These are phyloP conservation scores for Penicillium desertorum DNA, from an alignment of 495 filamentous ascomycete species.

Conservation along the genomic window DNA sequence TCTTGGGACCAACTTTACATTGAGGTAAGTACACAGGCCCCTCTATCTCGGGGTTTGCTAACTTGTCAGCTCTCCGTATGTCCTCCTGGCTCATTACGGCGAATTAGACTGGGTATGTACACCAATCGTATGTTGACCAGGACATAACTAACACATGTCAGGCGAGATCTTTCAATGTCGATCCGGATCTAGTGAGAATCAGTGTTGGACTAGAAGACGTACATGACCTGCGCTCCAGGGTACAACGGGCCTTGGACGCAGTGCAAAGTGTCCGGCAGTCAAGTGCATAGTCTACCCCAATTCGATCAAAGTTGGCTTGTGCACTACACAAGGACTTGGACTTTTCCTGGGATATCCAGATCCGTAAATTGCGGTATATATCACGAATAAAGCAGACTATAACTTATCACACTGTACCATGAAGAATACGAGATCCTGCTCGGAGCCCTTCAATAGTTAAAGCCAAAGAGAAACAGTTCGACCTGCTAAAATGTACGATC, in stretches of 20 bases:
- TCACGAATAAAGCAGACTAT: constrained; percentile 7
- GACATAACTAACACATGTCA: constrained; percentile 22
- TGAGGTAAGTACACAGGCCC: constrained; percentile 49
- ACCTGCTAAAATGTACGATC: constrained; percentile 30
- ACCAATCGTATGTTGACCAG: neutral
- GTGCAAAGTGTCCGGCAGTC: constrained; percentile 29
- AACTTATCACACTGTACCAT: constrained; percentile 9
- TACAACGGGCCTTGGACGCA: constrained; percentile 51
- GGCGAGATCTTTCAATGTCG: constrained; percentile 77
- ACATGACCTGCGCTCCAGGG: constrained; percentile 52
- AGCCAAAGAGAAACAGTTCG: neutral
- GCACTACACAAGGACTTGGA: neutral
- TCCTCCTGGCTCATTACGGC: constrained; percentile 84
- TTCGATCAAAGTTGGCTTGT: constrained; percentile 8
- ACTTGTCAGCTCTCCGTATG: constrained; percentile 70
- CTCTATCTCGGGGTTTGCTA: neutral
- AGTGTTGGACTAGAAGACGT: constrained; percentile 89
- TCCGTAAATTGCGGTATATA: constrained; percentile 20
- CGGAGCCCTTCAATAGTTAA: neutral
- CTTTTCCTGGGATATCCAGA: constrained; percentile 18
- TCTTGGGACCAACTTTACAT: constrained; percentile 93
- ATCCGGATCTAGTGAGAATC: constrained; percentile 74
- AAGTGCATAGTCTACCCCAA: constrained; percentile 1
- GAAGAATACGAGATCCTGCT: constrained; percentile 11
- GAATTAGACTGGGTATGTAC: constrained; percentile 81